These are phyloP conservation scores for Thermothielavioides terrestris DNA, from an alignment of 495 filamentous ascomycete genomes.

Conservation along the genomic window DNA sequence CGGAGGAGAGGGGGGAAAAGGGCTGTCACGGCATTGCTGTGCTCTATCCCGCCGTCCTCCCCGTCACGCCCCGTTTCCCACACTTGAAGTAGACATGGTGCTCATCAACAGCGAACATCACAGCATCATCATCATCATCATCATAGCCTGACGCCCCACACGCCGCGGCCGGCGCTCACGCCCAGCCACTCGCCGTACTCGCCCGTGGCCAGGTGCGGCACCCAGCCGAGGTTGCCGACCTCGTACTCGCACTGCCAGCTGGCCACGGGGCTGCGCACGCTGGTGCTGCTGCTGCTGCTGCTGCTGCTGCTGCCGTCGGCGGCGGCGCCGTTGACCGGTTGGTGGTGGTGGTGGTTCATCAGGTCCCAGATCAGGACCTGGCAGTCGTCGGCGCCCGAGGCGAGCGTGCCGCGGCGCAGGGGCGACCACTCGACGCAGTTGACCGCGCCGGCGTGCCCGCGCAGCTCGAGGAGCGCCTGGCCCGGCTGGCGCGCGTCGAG, in stretches of 20 bases:
- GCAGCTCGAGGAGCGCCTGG: conserved; percentile 86
- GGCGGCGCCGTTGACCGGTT: conserved; percentile 3
- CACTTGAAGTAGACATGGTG: neutral
- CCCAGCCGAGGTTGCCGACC: conserved; percentile 91
- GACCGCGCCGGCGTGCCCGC: conserved; percentile 76
- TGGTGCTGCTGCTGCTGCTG: neutral
- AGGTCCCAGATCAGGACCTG: conserved; percentile 92
- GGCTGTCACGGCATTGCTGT: no score
- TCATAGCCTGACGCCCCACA: conserved; percentile 58
- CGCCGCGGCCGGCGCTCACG: conserved; percentile 79
- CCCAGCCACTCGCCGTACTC: conserved; percentile 89
- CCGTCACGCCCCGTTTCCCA: no score
- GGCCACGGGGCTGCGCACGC: conserved; percentile 59
- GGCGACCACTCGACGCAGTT: conserved; percentile 97
- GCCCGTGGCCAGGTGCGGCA: conserved; percentile 62
- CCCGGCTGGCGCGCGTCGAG: conserved; percentile 95
- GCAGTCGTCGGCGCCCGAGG: conserved; percentile 86
- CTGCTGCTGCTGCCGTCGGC: neutral
- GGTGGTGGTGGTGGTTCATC: conserved; percentile 36
- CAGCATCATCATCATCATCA: neutral
- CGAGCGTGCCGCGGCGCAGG: conserved; percentile 73
- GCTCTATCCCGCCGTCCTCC: no score
- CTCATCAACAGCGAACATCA: neutral
- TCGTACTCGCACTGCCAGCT: conserved; percentile 96
- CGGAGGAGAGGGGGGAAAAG: no score